Evolutionary conservation across 2,329 filamentous ascomycete species (phyloP).

Genomic region (Raffaelea albimanens): DNA sequence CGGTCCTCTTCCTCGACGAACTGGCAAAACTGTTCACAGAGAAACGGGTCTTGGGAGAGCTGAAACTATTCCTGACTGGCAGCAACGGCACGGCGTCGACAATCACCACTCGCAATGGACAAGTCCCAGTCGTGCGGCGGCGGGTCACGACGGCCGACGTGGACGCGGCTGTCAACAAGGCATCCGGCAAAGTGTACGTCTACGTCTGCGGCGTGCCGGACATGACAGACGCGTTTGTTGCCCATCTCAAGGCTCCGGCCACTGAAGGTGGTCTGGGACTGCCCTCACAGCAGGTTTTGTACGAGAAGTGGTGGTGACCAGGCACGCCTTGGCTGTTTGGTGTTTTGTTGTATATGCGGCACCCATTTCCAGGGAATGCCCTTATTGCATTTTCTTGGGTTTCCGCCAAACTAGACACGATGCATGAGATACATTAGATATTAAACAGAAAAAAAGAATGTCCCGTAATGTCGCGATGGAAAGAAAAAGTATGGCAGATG

Average conservation of each 20-base stretch:
- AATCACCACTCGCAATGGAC: slow-evolving; percentile 11
- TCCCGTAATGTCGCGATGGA: too few species aligned
- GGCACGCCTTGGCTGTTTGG: too few species aligned
- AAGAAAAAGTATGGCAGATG: neutral
- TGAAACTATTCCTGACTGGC: slow-evolving; percentile 37
- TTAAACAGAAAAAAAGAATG: neutral
- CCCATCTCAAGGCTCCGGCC: slow-evolving; percentile 26
- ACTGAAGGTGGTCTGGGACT: slow-evolving; percentile 15
- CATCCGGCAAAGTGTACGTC: slow-evolving; percentile 21
- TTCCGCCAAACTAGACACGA: too few species aligned
- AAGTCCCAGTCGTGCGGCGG: slow-evolving; percentile 23
- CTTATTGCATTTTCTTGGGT: too few species aligned
- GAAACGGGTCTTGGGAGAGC: slow-evolving; percentile 26
- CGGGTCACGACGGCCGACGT: slow-evolving; percentile 36
- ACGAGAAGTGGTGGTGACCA: slow-evolving; percentile 31
- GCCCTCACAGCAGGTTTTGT: slow-evolving; percentile 20
- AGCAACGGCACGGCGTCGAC: neutral
- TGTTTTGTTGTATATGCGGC: too few species aligned
- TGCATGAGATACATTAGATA: neutral
- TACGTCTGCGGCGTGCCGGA: slow-evolving; percentile 60
- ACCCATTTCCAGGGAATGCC: too few species aligned
- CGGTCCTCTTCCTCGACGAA: slow-evolving; percentile 42
- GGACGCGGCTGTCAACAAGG: slow-evolving; percentile 23
- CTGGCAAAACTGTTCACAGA: slow-evolving; percentile 31
- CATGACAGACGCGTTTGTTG: slow-evolving; percentile 61